Conservation (phyloP, 768 basidiomycete genomes). For the Suillus cothurnatus region DNA sequence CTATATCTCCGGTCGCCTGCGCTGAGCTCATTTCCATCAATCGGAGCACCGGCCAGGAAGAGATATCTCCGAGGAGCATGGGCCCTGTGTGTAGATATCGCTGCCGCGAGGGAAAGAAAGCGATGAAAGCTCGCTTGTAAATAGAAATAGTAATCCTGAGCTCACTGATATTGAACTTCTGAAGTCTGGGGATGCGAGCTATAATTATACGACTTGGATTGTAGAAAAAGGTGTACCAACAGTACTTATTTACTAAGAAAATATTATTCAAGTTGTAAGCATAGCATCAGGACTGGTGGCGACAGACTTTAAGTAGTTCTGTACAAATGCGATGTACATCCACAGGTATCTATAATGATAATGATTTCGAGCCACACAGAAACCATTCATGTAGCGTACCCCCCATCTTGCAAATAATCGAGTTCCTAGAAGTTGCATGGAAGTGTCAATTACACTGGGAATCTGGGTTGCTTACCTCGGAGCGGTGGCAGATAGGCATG, state of each 20-base stretch:
- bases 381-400: background rate
- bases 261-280: background rate
- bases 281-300: background rate
- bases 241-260: background rate
- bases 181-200: background rate
- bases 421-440: background rate
- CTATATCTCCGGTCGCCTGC: slow-evolving; percentile 15
- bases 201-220: background rate
- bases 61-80: slow-evolving; percentile 20
- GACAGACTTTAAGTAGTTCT: background rate
- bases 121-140: background rate
- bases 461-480: background rate
- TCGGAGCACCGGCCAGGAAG: slow-evolving; percentile 5
- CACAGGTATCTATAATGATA: background rate
- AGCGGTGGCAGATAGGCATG: background rate
- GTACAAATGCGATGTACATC: background rate
- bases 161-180: background rate
- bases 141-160: background rate
- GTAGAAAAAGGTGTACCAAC: background rate
- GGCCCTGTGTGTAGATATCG: background rate
- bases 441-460: background rate
- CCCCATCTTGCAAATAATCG: background rate
- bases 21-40: slow-evolving; percentile 14
- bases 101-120: background rate
- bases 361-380: background rate